phyloP scores from a whole-genome alignment of 805 yeast species.

The Wickerhamomyces chaumierensis region DNA sequence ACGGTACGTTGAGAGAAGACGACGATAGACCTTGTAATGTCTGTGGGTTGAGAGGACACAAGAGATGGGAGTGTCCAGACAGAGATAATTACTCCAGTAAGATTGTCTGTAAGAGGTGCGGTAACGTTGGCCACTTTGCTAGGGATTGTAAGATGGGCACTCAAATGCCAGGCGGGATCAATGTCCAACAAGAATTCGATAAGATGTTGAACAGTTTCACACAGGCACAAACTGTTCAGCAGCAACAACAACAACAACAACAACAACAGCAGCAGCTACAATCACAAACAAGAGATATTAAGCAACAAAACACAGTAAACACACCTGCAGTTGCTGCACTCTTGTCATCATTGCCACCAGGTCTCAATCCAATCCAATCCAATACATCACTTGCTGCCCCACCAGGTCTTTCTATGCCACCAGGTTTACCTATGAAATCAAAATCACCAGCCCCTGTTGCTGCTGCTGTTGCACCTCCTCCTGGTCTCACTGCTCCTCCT shows the following conservation, averaged over 20 bases:
- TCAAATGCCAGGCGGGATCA: conserved; percentile 5
- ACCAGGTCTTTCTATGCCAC: conserved; percentile 15
- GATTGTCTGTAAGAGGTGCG: conserved; percentile 70
- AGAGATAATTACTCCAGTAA: conserved; percentile 30
- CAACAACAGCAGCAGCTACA: conserved; percentile 2
- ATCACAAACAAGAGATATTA: conserved; percentile 4
- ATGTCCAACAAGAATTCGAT: conserved; percentile 37
- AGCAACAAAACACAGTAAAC: not conserved
- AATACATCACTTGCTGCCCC: conserved; percentile 15
- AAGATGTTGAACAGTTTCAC: conserved; percentile 39
- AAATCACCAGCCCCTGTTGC: conserved; percentile 15
- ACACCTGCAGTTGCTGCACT: not conserved
- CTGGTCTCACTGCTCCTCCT: conserved; percentile 18
- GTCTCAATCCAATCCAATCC: conserved; percentile 17
- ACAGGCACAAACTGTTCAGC: conserved; percentile 5
- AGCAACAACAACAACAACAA: conserved; percentile 1
- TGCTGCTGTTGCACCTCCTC: too few species aligned
- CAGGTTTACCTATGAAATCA: conserved; percentile 12
- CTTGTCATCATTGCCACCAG: conserved; percentile 5
- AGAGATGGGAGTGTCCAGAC: conserved; percentile 53
- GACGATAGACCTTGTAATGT: conserved; percentile 48
- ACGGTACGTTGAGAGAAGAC: conserved; percentile 88
- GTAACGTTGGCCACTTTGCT: conserved; percentile 76
- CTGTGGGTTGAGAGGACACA: conserved; percentile 62
- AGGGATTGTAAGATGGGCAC: conserved; percentile 54